Base-by-base conservation (phyloP, 176 grass and related monocot species). In the Oryza glaberrima region DNA sequence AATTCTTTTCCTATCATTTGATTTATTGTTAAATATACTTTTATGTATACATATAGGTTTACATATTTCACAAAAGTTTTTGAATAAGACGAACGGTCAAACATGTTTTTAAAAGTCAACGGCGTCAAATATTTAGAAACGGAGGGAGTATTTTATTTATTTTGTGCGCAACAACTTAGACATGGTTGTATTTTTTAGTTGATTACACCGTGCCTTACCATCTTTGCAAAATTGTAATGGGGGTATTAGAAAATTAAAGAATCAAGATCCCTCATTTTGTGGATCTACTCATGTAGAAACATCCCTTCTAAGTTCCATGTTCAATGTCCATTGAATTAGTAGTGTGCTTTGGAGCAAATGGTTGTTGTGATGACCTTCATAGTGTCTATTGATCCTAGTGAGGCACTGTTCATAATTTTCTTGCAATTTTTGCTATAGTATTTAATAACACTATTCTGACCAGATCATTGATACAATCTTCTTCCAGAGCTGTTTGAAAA, bases 261-360 rank as follows among this genome's bases (percentile, higher is more conserved):
- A 54, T 28, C 17, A 28, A 17, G 47, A 75, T 11, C 77, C 40
- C 15, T 66, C 60, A 30, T 49, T 80, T 67, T 61, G 9, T 77
- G 43, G 47, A 68, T 80, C 9, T 5, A 49, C 26, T 66, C 77
- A 78, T 30, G 43, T 71, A 41, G 16, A 56, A 36, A 71, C 25
- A 15, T 7, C 10, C 22, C 3, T 81, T 51, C 14, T 81, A n/a
- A 47, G 46, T 13, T 25, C 71, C 67, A 7, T 81, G 19, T 69
- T 65, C 45, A 80, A 15, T 35, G 36, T 38, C 43, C 64, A 52
- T 69, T 73, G 40, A 73, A 28, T 5, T 81, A 67, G 43, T 51
- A 51, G 64, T 47, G 44, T 79, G 41, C 65, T 38, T 16, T 16
- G 11, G 25, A 74, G 71, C 20, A 72, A 72, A 13, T 1, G 43